Percentiles rank a stretch among this genome's conserved stretches.
These are phyloP conservation scores for Lepidopterella palustris DNA, from an alignment of 495 filamentous ascomycete genomes.

Conservation along the genomic window DNA sequence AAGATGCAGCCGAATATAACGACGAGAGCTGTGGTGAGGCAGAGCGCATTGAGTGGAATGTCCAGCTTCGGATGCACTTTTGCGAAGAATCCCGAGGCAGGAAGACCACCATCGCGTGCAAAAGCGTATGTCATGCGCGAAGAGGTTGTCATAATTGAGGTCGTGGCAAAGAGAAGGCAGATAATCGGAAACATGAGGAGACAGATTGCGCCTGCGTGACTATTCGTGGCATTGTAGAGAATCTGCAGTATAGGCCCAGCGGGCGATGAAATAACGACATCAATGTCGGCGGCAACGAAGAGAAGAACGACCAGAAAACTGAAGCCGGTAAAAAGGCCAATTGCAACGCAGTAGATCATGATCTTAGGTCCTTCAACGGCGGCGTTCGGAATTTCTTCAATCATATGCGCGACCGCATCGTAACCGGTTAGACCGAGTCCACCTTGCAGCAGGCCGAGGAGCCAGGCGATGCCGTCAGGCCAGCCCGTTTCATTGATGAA, in stretches of 20 bases:
- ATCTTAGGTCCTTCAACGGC: conserved; percentile 60
- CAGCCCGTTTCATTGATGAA: conserved; percentile 48
- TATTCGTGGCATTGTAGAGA: conserved; percentile 61
- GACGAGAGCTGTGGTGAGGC: conserved; percentile 56
- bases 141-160: conserved; percentile 67
- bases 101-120: conserved; percentile 64
- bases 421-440: conserved; percentile 49
- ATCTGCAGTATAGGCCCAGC: conserved; percentile 65
- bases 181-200: conserved; percentile 67
- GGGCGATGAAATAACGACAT: conserved; percentile 53
- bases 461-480: conserved; percentile 50
- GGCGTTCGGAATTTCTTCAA: conserved; percentile 66
- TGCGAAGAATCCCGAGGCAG: conserved; percentile 58
- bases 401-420: conserved; percentile 50
- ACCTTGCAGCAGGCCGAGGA: conserved; percentile 48
- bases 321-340: conserved; percentile 61
- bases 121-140: conserved; percentile 76
- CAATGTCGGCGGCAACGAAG: conserved; percentile 54
- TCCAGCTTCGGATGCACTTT: conserved; percentile 56
- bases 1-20: conserved; percentile 68
- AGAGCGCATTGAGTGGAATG: conserved; percentile 63
- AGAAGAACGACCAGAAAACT: conserved; percentile 61
- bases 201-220: conserved; percentile 58
- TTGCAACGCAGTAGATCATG: conserved; percentile 65
- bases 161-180: conserved; percentile 66